Base-by-base conservation (phyloP, 768 basidiomycete genomes). In the Fomitopsis pulvina region DNA sequence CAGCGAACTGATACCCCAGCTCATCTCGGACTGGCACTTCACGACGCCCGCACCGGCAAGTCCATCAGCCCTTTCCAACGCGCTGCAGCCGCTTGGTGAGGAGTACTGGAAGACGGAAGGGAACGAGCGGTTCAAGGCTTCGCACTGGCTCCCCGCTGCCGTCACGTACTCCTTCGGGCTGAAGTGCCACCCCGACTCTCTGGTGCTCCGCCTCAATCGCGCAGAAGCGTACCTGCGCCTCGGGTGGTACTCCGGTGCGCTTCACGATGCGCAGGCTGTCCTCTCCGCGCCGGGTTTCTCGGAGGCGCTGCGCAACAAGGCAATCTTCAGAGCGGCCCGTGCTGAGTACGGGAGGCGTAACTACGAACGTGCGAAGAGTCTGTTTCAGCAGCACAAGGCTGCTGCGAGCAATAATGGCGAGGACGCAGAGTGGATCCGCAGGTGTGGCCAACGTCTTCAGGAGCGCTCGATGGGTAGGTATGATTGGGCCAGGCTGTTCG, bases 161-260 rank as follows among this genome's bases (percentile, higher is more conserved):
- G 37, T 59, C 9, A 54, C 63, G 0, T 70, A 57, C 46, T 58
- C 62, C 3, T 40, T 47, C 1, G 65, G 55, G n/a, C 45, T 66
- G 20, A 29, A 46, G 5, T 38, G 51, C 0, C 48, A 62, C 10
- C 57, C 57, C 6, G 28, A 42, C 28, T 44, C 53, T 7, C 14
- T 41, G 11, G 32, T 54, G 4, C 51, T 65, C 3, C 60, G 48
- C 7, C 57, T 68, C 16, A 68, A 68, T 43, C 60, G 66, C 2
- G 47, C 66, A 3, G 56, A 61, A 38, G 53, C 57, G 1, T 63
- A 59, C 39, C 46, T 66, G 3, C 53, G 52, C 9, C 50, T 66
- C 8, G 50, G 47, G 2, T 63, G 51, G 25, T 59, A 52, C 48
- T 48, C 52, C 4, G 57, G 61, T 12, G 66, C 66, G 5, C 29